phyloP scores from a whole-genome alignment of 2,329 filamentous ascomycete genomes.

The Pseudocercospora crystallina region DNA sequence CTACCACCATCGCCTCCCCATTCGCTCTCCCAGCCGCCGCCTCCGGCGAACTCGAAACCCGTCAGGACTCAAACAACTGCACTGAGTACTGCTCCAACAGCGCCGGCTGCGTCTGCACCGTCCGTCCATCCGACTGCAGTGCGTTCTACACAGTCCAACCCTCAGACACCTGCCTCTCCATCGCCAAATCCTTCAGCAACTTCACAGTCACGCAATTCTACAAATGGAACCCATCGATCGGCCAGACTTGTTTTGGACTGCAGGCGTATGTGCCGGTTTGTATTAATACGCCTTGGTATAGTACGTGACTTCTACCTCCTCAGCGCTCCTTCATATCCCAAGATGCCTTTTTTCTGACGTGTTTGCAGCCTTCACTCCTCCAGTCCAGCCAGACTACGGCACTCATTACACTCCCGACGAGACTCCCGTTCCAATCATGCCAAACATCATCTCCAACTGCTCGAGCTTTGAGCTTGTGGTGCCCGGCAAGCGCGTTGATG shows the following conservation, averaged over 20 bases:
- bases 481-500: conserved; percentile 20
- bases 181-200: conserved; percentile 34
- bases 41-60: conserved; percentile 16
- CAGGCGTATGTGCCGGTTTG: conserved; percentile 37
- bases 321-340: background rate
- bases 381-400: conserved; percentile 21
- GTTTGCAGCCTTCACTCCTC: conserved; percentile 14
- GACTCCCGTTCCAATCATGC: conserved; percentile 35
- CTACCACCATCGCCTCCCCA: conserved; percentile 18
- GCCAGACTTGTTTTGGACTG: conserved; percentile 32
- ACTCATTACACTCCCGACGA: conserved; percentile 25
- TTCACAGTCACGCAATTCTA: conserved; percentile 38
- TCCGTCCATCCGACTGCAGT: conserved; percentile 26
- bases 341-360: background rate
- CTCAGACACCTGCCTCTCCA: conserved; percentile 34
- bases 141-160: conserved; percentile 31
- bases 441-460: conserved; percentile 32
- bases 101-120: conserved; percentile 25
- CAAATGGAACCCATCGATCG: conserved; percentile 36
- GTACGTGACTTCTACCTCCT: background rate
- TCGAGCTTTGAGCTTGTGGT: conserved; percentile 29
- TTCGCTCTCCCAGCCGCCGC: conserved; percentile 17
- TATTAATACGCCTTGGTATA: conserved; percentile 24
- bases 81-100: conserved; percentile 23
- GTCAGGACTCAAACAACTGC: conserved; percentile 20